Conservation (phyloP, 1,139 yeast genomes). For the Sugiyamaella japonica region DNA sequence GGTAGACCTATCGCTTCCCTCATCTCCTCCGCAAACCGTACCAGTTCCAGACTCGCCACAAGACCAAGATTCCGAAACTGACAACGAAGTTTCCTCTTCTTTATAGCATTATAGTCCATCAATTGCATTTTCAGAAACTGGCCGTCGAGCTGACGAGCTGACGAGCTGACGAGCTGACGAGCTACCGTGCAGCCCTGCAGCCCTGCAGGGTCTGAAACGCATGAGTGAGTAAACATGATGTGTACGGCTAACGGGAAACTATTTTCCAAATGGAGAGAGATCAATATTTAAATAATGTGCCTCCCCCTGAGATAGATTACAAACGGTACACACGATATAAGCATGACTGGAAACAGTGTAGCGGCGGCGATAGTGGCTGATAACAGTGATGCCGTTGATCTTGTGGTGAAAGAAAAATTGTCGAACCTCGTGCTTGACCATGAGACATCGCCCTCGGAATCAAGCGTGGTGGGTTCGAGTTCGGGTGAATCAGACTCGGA, state of each 20-base stretch:
- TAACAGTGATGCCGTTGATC: background rate
- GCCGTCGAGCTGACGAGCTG: background rate
- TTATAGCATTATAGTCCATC: background rate
- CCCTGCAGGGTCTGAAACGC: background rate
- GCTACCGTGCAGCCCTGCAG: background rate
- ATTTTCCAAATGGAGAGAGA: background rate
- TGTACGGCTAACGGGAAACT: background rate
- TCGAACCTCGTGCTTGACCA: background rate
- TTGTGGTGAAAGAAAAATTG: background rate
- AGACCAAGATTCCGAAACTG: conserved; percentile 6
- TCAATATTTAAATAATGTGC: background rate
- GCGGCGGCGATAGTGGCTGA: too few relatives aligned
- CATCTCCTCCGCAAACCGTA: background rate
- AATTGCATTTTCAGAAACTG: background rate
- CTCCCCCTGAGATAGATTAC: background rate
- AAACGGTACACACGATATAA: background rate
- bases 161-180: too few relatives aligned
- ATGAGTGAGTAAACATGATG: conserved; percentile 3
- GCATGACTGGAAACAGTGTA: background rate
- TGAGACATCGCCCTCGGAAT: background rate
- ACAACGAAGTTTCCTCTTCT: conserved; percentile 4
- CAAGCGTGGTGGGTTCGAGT: conserved; percentile 1
- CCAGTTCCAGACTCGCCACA: background rate
- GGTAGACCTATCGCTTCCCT: background rate
- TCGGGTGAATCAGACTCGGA: conserved; percentile 8